phyloP scores from a whole-genome alignment of 441 rosid genomes.

The Populus trichocarpa region DNA sequence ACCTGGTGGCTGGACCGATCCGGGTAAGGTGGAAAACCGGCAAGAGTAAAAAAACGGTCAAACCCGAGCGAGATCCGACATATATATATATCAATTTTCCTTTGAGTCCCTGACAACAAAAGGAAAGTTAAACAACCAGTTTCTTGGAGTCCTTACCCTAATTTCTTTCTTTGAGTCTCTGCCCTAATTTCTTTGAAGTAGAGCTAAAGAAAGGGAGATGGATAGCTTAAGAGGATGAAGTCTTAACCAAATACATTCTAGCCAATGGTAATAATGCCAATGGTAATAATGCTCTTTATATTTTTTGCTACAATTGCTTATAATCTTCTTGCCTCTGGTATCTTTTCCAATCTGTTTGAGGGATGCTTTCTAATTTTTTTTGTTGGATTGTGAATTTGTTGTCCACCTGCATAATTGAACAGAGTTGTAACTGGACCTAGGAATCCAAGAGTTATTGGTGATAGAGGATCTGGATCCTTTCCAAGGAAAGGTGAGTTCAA shows the following conservation, averaged over 20 bases:
- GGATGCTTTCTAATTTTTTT: neutral
- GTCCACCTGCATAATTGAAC: slow-evolving; percentile 55
- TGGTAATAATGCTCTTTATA: neutral
- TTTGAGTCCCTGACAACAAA: no score
- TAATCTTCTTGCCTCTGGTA: neutral
- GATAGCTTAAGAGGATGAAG: slow-evolving; percentile 70
- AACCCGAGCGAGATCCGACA: no score
- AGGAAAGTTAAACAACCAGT: no score
- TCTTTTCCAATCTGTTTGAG: neutral
- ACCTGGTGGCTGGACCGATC: no score
- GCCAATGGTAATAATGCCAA: slow-evolving; percentile 33
- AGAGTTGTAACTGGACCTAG: slow-evolving; percentile 86
- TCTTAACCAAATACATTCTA: slow-evolving; percentile 51
- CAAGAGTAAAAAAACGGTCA: no score
- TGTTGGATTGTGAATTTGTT: slow-evolving; percentile 9
- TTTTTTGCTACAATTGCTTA: neutral
- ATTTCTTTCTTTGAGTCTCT: no score
- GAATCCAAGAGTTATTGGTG: slow-evolving; percentile 91
- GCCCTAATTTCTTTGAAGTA: slow-evolving; percentile 17
- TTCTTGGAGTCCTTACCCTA: no score
- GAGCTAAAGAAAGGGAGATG: slow-evolving; percentile 77
- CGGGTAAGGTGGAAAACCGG: no score
- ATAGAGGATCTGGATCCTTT: slow-evolving; percentile 87
- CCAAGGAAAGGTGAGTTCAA: slow-evolving; percentile 88
- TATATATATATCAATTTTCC: no score